Conservation (phyloP, 2,329 filamentous ascomycete species). For the Seiridium cupressi region DNA sequence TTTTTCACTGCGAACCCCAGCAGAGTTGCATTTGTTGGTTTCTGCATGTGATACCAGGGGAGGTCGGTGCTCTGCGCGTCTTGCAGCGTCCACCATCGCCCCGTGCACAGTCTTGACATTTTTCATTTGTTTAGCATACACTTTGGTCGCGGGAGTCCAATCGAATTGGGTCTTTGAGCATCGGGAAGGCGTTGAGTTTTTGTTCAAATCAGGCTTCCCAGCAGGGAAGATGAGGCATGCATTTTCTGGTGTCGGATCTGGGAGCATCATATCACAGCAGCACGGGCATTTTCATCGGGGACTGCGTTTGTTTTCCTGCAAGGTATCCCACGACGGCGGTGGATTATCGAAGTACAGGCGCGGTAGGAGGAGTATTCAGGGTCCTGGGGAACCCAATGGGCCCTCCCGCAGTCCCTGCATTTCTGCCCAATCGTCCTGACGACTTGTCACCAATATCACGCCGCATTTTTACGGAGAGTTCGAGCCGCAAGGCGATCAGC, state of each 20-base stretch:
- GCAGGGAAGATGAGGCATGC: neutral
- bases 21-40: neutral
- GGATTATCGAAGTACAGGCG: neutral
- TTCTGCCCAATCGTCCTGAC: neutral
- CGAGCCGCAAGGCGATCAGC: neutral
- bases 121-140: neutral
- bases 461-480: neutral
- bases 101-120: neutral
- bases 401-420: neutral
- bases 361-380: neutral
- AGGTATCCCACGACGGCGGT: neutral
- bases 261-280: neutral
- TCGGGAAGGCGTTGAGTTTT: neutral
- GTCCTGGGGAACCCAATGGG: neutral
- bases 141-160: neutral
- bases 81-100: neutral
- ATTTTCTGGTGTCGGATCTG: conserved; percentile 2
- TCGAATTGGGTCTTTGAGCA: neutral
- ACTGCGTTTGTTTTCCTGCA: neutral
- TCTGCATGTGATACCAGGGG: conserved; percentile 1
- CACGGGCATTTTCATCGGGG: neutral
- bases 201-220: neutral
- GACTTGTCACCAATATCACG: neutral
- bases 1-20: neutral
- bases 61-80: neutral